Percentiles rank a stretch among this genome's conserved stretches.
phyloP scores from a whole-genome alignment of 1,284 basidiomycete genomes.

The Meira nashicola region DNA sequence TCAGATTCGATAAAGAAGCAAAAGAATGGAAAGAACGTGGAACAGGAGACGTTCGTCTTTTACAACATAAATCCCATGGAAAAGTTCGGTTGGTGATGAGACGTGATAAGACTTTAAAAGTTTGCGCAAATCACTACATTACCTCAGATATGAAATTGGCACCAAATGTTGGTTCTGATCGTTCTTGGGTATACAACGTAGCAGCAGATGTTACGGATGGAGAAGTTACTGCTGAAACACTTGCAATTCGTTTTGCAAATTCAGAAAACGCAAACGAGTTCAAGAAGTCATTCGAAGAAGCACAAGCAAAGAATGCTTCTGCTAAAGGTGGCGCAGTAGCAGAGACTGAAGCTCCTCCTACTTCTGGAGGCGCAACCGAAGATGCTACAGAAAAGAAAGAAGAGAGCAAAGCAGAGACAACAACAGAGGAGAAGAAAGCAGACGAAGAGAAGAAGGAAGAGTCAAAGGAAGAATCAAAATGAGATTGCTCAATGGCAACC shows the following conservation, averaged over 20 bases:
- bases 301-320: conserved; percentile 40
- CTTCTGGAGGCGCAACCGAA: conserved; percentile 17
- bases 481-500: not conserved
- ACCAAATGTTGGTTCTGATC: conserved; percentile 97
- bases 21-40: conserved; percentile 95
- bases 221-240: conserved; percentile 82
- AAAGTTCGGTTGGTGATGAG: conserved; percentile 97
- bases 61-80: conserved; percentile 73
- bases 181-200: conserved; percentile 94
- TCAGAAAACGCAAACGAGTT: conserved; percentile 63
- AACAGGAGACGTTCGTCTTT: conserved; percentile 48
- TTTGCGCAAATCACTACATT: conserved; percentile 96
- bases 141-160: conserved; percentile 85
- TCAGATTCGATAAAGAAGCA: conserved; percentile 78
- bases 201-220: conserved; percentile 79
- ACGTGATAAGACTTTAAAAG: conserved; percentile 98
- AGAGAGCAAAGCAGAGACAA: conserved; percentile 4
- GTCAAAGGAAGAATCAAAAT: not conserved
- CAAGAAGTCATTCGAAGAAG: conserved; percentile 48
- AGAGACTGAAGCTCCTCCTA: conserved; percentile 20
- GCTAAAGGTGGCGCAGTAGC: conserved; percentile 18
- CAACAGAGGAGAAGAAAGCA: not conserved
- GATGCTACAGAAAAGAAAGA: conserved; percentile 20
- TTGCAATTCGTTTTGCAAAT: conserved; percentile 97
- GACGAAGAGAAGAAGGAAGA: not conserved